phyloP scores from a whole-genome alignment of 352 stramenopile species.

The Globisporangium nodosum region DNA sequence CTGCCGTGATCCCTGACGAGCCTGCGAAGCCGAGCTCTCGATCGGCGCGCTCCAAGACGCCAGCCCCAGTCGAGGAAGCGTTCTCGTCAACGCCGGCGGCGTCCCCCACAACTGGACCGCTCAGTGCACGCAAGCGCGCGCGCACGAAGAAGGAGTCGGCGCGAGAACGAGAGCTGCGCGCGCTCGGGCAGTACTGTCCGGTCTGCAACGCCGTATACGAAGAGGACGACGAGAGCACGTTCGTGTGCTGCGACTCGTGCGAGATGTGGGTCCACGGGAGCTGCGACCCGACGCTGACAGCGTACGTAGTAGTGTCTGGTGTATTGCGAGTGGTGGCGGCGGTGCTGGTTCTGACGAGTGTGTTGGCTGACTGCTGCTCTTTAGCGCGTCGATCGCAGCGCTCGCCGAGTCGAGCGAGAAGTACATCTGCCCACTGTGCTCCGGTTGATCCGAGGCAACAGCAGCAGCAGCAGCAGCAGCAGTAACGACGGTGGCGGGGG shows the following conservation, averaged over 20 bases:
- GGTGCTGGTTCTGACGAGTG: slow-evolving; percentile 3
- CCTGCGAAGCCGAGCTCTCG: neutral
- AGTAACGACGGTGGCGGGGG: neutral
- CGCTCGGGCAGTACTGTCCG: slow-evolving; percentile 78
- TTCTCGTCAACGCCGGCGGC: slow-evolving; percentile 8
- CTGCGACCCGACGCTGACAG: slow-evolving; percentile 62
- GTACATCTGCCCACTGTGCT: slow-evolving; percentile 82
- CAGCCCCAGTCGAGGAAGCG: neutral
- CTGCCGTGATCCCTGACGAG: neutral
- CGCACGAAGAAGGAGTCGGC: slow-evolving; percentile 59
- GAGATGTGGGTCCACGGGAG: slow-evolving; percentile 83
- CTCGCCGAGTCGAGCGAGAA: slow-evolving; percentile 72
- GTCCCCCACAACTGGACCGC: slow-evolving; percentile 9
- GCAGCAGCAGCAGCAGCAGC: neutral
- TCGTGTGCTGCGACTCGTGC: slow-evolving; percentile 87
- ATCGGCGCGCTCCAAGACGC: slow-evolving; percentile 3
- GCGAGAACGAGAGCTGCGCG: slow-evolving; percentile 73
- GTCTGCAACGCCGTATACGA: slow-evolving; percentile 85
- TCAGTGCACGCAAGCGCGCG: slow-evolving; percentile 34
- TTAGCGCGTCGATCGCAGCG: slow-evolving; percentile 41
- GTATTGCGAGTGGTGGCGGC: neutral
- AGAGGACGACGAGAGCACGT: slow-evolving; percentile 78
- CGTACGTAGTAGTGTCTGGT: slow-evolving; percentile 30
- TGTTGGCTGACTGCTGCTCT: slow-evolving; percentile 1
- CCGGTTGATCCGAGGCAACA: slow-evolving; percentile 21